Conservation (phyloP, 805 yeast species). For the Saccharomycodes ludwigii region DNA sequence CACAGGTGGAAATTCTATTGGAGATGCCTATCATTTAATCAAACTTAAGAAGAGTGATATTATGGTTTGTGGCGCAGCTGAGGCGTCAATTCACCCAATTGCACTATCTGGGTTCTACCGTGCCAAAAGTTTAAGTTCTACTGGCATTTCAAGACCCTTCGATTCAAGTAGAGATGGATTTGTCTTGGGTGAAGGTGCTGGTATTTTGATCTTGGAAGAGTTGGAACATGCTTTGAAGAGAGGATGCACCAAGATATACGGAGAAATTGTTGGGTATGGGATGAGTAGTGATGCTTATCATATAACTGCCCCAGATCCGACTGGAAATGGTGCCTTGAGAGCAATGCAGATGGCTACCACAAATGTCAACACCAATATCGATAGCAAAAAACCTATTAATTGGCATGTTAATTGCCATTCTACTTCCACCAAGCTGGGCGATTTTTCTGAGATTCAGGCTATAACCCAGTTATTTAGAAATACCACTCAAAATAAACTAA, state of each 20-base stretch:
- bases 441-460: slow-evolving; percentile 74
- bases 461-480: slow-evolving; percentile 37
- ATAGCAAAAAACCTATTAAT: background rate
- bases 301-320: slow-evolving; percentile 78
- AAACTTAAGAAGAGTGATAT: slow-evolving; percentile 70
- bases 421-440: slow-evolving; percentile 85
- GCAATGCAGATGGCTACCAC: slow-evolving; percentile 68
- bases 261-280: slow-evolving; percentile 82
- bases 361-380: slow-evolving; percentile 30
- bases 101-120: slow-evolving; percentile 86
- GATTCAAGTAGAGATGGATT: slow-evolving; percentile 73
- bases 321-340: slow-evolving; percentile 73
- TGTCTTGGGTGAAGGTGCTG: slow-evolving; percentile 90
- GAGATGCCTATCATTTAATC: slow-evolving; percentile 82
- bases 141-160: slow-evolving; percentile 74
- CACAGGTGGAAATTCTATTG: slow-evolving; percentile 86
- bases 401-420: slow-evolving; percentile 97
- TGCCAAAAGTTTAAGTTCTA: slow-evolving; percentile 66
- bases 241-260: slow-evolving; percentile 53
- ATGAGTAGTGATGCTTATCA: slow-evolving; percentile 85
- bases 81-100: slow-evolving; percentile 74
- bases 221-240: slow-evolving; percentile 61
- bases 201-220: slow-evolving; percentile 64
- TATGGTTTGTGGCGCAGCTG: slow-evolving; percentile 92
- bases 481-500: slow-evolving; percentile 18